Evolutionary conservation across 2,329 filamentous ascomycete species (phyloP).

Genomic region (Penicillium frequentans): DNA sequence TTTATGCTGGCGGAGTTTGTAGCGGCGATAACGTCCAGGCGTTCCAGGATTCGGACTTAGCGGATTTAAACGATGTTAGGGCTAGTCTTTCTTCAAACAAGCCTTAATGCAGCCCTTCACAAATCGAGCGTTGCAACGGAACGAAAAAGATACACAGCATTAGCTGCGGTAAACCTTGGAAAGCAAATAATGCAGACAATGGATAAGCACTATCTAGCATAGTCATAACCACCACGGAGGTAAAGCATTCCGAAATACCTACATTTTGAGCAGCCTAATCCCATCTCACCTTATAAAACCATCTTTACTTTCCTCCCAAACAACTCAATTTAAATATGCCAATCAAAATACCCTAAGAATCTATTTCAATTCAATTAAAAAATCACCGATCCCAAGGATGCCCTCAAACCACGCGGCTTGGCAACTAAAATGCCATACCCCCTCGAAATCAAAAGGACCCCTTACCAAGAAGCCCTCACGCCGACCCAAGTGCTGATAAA

Average conservation of each 20-base stretch:
- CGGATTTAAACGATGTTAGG: background rate
- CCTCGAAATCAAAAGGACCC: background rate
- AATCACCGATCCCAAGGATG: background rate
- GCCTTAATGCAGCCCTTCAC: background rate
- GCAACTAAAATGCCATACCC: conserved; percentile 1
- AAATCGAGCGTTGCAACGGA: background rate
- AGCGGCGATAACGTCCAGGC: background rate
- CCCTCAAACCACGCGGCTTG: conserved; percentile 2
- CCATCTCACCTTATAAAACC: background rate
- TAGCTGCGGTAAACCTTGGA: background rate
- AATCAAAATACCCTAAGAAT: background rate
- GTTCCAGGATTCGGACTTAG: background rate
- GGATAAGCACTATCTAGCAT: background rate
- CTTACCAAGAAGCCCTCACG: conserved; percentile 1
- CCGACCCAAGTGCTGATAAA: conserved; percentile 5
- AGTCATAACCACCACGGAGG: background rate
- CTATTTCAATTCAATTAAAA: background rate
- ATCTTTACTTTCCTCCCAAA: background rate
- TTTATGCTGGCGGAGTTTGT: background rate
- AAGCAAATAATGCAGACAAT: background rate
- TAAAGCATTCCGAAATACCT: background rate
- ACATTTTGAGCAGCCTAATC: background rate
- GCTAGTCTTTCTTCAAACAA: background rate
- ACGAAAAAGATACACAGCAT: background rate
- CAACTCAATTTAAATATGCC: background rate